Evolutionary conservation across 1,284 basidiomycete species (phyloP).

Genomic region (Naganishia liquefaciens): DNA sequence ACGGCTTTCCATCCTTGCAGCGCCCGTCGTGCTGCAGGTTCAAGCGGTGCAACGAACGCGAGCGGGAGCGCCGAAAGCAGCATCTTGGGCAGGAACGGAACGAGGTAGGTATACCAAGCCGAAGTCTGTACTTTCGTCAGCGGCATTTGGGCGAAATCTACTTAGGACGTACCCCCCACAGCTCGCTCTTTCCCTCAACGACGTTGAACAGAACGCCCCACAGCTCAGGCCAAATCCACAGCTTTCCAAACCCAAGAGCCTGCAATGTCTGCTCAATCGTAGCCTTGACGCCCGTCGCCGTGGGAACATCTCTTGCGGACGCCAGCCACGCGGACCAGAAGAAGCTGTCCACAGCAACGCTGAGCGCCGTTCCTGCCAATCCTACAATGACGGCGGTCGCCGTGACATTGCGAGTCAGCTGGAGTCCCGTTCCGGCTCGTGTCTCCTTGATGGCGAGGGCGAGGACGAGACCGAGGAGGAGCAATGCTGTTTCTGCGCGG

Average conservation of each 20-base stretch:
- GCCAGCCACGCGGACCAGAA: conserved; percentile 66
- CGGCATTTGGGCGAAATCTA: not conserved
- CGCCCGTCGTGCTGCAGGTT: conserved; percentile 50
- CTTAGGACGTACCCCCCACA: conserved; percentile 78
- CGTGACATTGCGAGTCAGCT: conserved; percentile 40
- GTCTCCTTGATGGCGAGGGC: conserved; percentile 60
- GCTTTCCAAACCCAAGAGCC: conserved; percentile 35
- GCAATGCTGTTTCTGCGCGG: conserved; percentile 73
- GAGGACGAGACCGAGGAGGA: conserved; percentile 66
- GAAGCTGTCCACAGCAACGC: conserved; percentile 71
- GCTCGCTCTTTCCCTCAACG: conserved; percentile 75
- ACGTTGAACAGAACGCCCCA: conserved; percentile 82
- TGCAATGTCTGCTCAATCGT: not conserved
- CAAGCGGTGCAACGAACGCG: conserved; percentile 54
- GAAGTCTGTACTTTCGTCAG: conserved; percentile 60
- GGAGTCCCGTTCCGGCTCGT: conserved; percentile 51
- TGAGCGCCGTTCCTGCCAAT: conserved; percentile 61
- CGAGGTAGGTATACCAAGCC: conserved; percentile 71
- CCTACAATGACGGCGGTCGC: conserved; percentile 62
- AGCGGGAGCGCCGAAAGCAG: conserved; percentile 69
- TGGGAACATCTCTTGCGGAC: not conserved
- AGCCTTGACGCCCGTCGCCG: not conserved
- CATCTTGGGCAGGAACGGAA: conserved; percentile 73
- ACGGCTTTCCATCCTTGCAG: conserved; percentile 19
- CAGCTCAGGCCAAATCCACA: conserved; percentile 83